Evolutionary conservation across 2,329 filamentous ascomycete genomes (phyloP).

Genomic region (Ceratocystis lukuohia): DNA sequence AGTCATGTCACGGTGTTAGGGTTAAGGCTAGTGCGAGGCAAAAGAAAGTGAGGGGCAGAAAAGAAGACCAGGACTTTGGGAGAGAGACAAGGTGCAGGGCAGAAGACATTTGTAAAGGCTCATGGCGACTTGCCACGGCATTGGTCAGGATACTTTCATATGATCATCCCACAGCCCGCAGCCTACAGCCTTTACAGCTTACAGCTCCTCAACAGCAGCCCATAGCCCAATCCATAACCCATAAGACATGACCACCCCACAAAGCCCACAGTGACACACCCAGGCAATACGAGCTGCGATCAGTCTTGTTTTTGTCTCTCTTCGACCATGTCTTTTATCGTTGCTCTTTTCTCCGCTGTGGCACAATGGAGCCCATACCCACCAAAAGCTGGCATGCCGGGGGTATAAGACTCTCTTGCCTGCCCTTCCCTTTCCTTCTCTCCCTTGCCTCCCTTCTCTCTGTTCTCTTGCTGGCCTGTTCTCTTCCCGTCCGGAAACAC

Average conservation of each 20-base stretch:
- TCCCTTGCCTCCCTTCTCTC: background rate
- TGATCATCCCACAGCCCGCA: no score
- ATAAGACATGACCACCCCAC: background rate
- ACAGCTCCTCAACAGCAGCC: background rate
- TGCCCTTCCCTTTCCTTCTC: background rate
- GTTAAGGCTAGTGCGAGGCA: background rate
- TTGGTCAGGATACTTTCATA: no score
- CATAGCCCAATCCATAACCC: background rate
- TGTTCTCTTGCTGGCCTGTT: background rate
- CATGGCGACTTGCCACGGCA: no score
- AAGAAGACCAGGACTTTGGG: background rate
- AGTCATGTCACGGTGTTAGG: background rate
- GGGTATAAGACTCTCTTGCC: background rate
- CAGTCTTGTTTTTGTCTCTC: background rate
- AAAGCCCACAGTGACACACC: background rate
- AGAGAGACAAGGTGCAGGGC: background rate
- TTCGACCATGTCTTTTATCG: background rate
- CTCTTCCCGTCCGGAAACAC: background rate
- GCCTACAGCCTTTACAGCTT: no score
- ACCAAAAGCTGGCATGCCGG: background rate
- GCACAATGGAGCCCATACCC: background rate
- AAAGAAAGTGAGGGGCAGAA: background rate
- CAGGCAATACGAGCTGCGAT: conserved; percentile 9
- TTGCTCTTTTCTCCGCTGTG: background rate
- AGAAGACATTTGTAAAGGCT: background rate